Conservation (phyloP, 2,329 filamentous ascomycete genomes). For the Penicillium sp. region DNA sequence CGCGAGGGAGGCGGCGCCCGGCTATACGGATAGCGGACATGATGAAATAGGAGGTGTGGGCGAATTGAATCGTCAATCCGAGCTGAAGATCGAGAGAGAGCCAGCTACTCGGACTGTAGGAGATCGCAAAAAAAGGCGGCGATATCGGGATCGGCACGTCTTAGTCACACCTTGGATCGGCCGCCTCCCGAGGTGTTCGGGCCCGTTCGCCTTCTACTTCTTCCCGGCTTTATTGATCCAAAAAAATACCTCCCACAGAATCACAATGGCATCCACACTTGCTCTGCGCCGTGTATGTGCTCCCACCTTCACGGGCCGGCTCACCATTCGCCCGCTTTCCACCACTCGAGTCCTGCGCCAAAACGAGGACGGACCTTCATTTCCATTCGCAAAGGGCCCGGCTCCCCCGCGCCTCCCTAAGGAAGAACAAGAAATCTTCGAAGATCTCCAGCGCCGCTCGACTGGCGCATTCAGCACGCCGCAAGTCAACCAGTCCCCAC, state of each 20-base stretch:
- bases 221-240: neutral
- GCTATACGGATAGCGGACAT: conserved; percentile 37
- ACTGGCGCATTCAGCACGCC: conserved; percentile 75
- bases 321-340: conserved; percentile 26
- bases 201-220: neutral
- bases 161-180: conserved; percentile 11
- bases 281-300: conserved; percentile 37
- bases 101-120: conserved; percentile 3
- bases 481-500: conserved; percentile 53
- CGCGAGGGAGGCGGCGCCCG: conserved; percentile 35
- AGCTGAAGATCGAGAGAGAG: neutral
- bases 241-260: conserved; percentile 3
- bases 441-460: conserved; percentile 74
- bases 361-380: conserved; percentile 28
- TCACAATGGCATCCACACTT: conserved; percentile 21
- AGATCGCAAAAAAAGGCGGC: conserved; percentile 21
- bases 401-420: conserved; percentile 82
- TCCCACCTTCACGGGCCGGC: conserved; percentile 40
- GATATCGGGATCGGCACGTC: conserved; percentile 27
- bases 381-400: conserved; percentile 51
- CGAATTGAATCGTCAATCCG: conserved; percentile 2
- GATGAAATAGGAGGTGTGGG: neutral
- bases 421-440: conserved; percentile 86
- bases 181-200: conserved; percentile 8
- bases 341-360: conserved; percentile 24